phyloP scores from a whole-genome alignment of 768 basidiomycete genomes.

The Obba rivulosa region DNA sequence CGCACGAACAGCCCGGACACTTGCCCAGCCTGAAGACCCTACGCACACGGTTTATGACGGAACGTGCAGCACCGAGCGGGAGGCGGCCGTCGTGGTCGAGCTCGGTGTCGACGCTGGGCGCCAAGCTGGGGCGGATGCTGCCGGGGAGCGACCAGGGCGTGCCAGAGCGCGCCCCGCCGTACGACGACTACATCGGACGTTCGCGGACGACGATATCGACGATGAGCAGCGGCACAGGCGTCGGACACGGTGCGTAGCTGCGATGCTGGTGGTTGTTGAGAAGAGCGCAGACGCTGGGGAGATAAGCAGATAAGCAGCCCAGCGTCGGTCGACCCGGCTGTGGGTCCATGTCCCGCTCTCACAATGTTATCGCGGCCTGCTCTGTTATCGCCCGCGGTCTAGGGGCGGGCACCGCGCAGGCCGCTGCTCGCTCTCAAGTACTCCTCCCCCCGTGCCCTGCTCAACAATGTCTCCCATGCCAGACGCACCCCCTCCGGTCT shows the following conservation, averaged over 20 bases:
- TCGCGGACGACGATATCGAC: constrained; percentile 7
- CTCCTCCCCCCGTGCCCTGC: too few species aligned
- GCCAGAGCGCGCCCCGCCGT: constrained; percentile 1
- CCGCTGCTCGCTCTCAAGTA: too few species aligned
- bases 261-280: constrained; percentile 6
- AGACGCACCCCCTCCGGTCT: too few species aligned
- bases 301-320: constrained; percentile 11
- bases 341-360: too few species aligned
- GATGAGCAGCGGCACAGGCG: neutral
- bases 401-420: too few species aligned
- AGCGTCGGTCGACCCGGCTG: too few species aligned
- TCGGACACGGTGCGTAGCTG: constrained; percentile 7
- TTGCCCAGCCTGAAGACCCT: constrained; percentile 9
- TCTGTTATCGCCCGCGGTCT: too few species aligned
- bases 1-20: neutral
- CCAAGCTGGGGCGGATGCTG: constrained; percentile 11
- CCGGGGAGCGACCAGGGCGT: constrained; percentile 1
- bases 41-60: constrained; percentile 5
- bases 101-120: constrained; percentile 6
- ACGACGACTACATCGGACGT: neutral
- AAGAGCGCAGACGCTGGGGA: neutral
- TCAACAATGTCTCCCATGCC: too few species aligned
- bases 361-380: too few species aligned
- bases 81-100: constrained; percentile 11
- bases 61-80: constrained; percentile 5